Evolutionary conservation across 2,329 filamentous ascomycete genomes (phyloP).

Genomic region (Penicillium sp.): DNA sequence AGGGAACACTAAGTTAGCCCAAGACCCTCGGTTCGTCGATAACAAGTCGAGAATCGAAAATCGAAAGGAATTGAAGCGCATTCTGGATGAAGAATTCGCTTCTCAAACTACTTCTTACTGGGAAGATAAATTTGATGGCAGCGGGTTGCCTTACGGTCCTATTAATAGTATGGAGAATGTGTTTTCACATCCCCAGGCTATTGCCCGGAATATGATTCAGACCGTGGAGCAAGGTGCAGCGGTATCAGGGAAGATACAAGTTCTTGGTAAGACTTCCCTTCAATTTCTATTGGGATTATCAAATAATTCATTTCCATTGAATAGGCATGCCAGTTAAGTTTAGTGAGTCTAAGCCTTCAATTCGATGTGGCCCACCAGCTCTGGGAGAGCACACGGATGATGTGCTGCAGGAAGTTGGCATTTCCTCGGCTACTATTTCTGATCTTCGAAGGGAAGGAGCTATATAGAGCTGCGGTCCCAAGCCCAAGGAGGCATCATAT

Average conservation of each 20-base stretch:
- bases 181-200: constrained; percentile 53
- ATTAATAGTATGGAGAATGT: constrained; percentile 55
- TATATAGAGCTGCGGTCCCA: background rate
- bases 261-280: constrained; percentile 34
- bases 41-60: constrained; percentile 68
- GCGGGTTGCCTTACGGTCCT: constrained; percentile 54
- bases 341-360: constrained; percentile 34
- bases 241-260: constrained; percentile 32
- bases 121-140: constrained; percentile 49
- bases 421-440: background rate
- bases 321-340: constrained; percentile 6
- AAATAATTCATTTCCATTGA: background rate
- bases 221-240: constrained; percentile 30
- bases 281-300: background rate
- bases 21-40: constrained; percentile 63
- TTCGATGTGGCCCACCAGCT: constrained; percentile 34
- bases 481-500: no score
- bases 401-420: constrained; percentile 33
- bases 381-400: constrained; percentile 42
- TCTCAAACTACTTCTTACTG: constrained; percentile 50
- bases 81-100: constrained; percentile 45
- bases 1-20: constrained; percentile 64
- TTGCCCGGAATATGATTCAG: constrained; percentile 49
- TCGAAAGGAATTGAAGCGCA: constrained; percentile 43
- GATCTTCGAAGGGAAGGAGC: background rate